phyloP scores from a whole-genome alignment of 768 basidiomycete species.

The Cytidiella melzeri region DNA sequence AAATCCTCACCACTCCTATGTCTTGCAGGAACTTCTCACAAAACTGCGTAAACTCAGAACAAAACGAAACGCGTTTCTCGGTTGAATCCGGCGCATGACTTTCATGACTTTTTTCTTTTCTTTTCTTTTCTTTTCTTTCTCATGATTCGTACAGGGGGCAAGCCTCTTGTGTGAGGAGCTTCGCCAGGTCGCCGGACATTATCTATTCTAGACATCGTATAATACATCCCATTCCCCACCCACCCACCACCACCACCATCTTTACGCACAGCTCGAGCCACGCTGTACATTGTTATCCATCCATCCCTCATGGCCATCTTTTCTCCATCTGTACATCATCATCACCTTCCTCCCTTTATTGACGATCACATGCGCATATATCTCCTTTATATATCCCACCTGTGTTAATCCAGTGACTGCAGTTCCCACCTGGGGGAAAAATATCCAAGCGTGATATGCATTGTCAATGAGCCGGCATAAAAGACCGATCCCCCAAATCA shows the following conservation, averaged over 20 bases:
- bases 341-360: no score
- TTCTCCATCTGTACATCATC: slow-evolving; percentile 6
- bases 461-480: no score
- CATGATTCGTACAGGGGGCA: not conserved
- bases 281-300: not conserved
- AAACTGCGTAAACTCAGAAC: slow-evolving; percentile 49
- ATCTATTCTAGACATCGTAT: not conserved
- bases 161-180: no score
- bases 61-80: slow-evolving; percentile 35
- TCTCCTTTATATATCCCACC: not conserved
- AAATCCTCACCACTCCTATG: slow-evolving; percentile 2
- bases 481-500: no score
- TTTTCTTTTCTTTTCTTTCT: not conserved
- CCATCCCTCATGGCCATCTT: not conserved
- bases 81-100: slow-evolving; percentile 1
- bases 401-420: slow-evolving; percentile 1
- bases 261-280: not conserved
- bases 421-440: no score
- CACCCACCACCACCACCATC: no score
- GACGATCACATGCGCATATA: not conserved
- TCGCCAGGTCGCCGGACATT: not conserved
- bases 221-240: not conserved
- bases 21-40: slow-evolving; percentile 32
- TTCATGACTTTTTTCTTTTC: not conserved
- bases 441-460: no score